A percentile compares a stretch with the other conserved stretches of the same genome.
These are phyloP conservation scores for Colletotrichum gloeosporioides DNA, from an alignment of 2,329 filamentous ascomycete species.

Conservation along the genomic window DNA sequence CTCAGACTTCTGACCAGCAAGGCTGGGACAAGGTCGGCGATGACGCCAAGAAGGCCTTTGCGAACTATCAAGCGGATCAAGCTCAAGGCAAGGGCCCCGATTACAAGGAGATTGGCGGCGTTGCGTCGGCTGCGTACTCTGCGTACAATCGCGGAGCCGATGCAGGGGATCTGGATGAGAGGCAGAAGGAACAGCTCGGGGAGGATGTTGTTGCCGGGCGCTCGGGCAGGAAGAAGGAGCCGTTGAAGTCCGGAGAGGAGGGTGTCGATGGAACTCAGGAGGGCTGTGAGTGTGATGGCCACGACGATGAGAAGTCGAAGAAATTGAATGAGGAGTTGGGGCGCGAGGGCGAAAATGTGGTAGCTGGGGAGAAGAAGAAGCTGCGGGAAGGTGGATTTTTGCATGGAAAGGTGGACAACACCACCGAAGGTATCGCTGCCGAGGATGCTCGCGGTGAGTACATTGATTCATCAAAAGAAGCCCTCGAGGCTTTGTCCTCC, in stretches of 20 bases:
- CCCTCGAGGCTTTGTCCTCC: not conserved
- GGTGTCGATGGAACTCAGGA: not conserved
- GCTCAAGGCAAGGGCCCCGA: constrained; percentile 13
- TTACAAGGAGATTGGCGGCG: constrained; percentile 20
- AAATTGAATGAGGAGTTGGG: not conserved
- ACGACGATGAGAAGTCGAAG: not conserved
- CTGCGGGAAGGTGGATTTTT: not conserved
- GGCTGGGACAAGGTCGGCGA: constrained; percentile 18
- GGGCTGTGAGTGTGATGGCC: not conserved
- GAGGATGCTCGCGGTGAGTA: not conserved
- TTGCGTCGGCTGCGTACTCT: constrained; percentile 31
- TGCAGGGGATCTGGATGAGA: constrained; percentile 10
- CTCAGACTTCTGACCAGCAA: not conserved
- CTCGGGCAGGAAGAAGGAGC: not conserved
- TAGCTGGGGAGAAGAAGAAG: not conserved
- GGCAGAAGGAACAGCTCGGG: constrained; percentile 10
- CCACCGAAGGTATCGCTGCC: not conserved
- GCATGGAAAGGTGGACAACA: not conserved
- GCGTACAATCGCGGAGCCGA: constrained; percentile 26
- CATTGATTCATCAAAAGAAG: not conserved
- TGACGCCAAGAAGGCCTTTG: constrained; percentile 16
- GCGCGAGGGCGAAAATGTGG: not conserved
- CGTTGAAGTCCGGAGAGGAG: not conserved
- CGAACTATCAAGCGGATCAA: constrained; percentile 10
- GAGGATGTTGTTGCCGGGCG: not conserved